Conservation (phyloP, 495 filamentous ascomycete species). For the Aspergillus coremiiformis region DNA sequence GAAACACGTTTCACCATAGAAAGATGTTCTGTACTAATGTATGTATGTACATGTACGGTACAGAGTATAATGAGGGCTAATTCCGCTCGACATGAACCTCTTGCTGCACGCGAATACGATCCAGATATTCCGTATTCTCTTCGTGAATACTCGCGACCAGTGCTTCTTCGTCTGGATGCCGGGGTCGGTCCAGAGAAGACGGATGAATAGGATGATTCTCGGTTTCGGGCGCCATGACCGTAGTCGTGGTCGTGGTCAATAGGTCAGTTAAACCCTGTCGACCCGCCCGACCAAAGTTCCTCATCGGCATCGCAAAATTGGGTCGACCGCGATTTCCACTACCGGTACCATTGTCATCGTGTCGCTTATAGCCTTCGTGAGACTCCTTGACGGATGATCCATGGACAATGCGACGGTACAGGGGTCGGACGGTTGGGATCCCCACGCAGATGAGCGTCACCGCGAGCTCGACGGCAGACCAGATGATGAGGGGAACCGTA, state of each 20-base stretch:
- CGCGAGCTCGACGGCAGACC: constrained; percentile 17
- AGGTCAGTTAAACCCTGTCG: background rate
- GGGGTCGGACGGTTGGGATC: constrained; percentile 15
- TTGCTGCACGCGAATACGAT: constrained; percentile 3
- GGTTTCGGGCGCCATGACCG: too few relatives aligned
- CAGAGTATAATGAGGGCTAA: too few relatives aligned
- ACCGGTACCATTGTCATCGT: background rate
- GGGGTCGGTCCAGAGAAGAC: constrained; percentile 2
- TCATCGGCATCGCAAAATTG: background rate
- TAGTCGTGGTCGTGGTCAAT: background rate
- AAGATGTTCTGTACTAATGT: too few relatives aligned
- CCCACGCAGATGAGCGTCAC: constrained; percentile 20
- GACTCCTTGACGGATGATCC: constrained; percentile 12
- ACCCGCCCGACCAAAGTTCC: background rate
- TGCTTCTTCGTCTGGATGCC: constrained; percentile 11
- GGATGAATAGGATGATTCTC: too few relatives aligned
- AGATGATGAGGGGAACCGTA: constrained; percentile 14
- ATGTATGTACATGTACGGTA: too few relatives aligned
- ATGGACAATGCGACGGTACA: constrained; percentile 13
- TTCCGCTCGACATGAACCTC: constrained; percentile 6
- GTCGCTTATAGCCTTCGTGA: constrained; percentile 4
- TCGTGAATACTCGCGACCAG: background rate
- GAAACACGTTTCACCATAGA: too few relatives aligned
- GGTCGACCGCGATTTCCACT: constrained; percentile 6
- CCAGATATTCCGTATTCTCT: background rate